Percentiles rank a stretch among this genome's conserved stretches.
Evolutionary conservation across 352 stramenopile species (phyloP).

Genomic region (Pythium sukuiense): DNA sequence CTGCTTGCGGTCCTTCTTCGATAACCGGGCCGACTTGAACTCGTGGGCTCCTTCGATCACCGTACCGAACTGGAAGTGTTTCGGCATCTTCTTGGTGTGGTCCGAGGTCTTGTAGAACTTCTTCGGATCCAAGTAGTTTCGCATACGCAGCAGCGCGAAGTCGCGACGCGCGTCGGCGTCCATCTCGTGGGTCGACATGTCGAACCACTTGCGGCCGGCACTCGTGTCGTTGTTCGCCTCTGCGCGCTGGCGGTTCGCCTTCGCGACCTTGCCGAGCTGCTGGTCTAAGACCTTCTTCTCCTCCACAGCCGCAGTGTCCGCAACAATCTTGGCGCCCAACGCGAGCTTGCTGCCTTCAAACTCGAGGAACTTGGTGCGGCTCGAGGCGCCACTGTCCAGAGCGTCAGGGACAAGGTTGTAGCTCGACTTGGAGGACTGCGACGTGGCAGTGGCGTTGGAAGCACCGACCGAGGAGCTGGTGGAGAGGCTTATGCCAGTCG

Average conservation of each 20-base stretch:
- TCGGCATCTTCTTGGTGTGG: conserved; percentile 77
- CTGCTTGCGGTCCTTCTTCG: conserved; percentile 90
- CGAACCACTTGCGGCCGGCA: conserved; percentile 89
- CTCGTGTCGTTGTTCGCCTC: conserved; percentile 54
- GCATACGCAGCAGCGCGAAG: conserved; percentile 92
- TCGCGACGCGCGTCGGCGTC: conserved; percentile 87
- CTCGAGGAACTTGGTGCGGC: conserved; percentile 45
- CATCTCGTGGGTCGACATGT: conserved; percentile 89
- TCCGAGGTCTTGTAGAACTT: conserved; percentile 97
- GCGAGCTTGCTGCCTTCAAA: conserved; percentile 42
- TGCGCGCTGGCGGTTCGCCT: conserved; percentile 49
- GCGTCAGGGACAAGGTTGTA: conserved; percentile 25
- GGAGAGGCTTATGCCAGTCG: conserved; percentile 25
- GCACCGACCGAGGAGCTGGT: background rate
- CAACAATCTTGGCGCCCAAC: conserved; percentile 40
- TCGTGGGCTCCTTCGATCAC: conserved; percentile 92
- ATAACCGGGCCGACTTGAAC: conserved; percentile 88
- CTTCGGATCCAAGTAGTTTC: conserved; percentile 95
- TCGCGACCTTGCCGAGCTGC: conserved; percentile 38
- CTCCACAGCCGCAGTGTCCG: conserved; percentile 43
- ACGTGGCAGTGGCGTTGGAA: background rate
- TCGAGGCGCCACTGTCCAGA: conserved; percentile 67
- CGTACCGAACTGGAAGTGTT: conserved; percentile 91
- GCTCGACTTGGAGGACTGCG: background rate
- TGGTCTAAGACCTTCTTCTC: conserved; percentile 46